phyloP scores from a whole-genome alignment of 805 yeast genomes.

The Limtongozyma cylindracea region DNA sequence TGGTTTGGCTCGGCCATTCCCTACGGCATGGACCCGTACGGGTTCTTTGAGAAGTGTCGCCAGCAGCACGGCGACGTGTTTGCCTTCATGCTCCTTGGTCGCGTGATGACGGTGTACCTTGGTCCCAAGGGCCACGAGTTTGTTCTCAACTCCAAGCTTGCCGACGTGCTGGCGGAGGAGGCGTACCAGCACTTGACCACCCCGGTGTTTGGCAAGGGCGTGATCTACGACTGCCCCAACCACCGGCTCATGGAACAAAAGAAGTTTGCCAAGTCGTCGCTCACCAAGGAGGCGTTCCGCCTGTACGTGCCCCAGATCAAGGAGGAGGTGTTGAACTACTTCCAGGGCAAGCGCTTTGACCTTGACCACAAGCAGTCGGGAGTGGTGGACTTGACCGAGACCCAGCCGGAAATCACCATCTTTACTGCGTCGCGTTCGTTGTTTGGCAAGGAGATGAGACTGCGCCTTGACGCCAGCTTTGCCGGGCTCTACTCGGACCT shows the following conservation, averaged over 20 bases:
- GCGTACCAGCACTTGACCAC: constrained; percentile 94
- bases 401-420: constrained; percentile 89
- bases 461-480: constrained; percentile 54
- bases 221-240: constrained; percentile 91
- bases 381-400: constrained; percentile 38
- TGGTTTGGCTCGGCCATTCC: constrained; percentile 83
- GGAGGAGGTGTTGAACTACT: constrained; percentile 49
- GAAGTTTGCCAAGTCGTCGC: constrained; percentile 80
- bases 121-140: constrained; percentile 98
- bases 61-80: constrained; percentile 79
- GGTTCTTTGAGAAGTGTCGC: constrained; percentile 60
- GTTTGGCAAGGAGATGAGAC: constrained; percentile 80
- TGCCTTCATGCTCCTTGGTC: constrained; percentile 74
- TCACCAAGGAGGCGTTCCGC: constrained; percentile 66
- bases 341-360: constrained; percentile 26
- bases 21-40: constrained; percentile 87
- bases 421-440: constrained; percentile 88
- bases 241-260: constrained; percentile 91
- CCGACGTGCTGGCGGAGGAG: constrained; percentile 87
- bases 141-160: constrained; percentile 69
- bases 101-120: constrained; percentile 80
- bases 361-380: constrained; percentile 15
- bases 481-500: constrained; percentile 75
- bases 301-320: constrained; percentile 72
- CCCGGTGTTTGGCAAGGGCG: constrained; percentile 97